A percentile compares a stretch with the other conserved stretches of the same genome.
Evolutionary conservation across 495 filamentous ascomycete species (phyloP).

Genomic region (Penicillium ochrochloron): DNA sequence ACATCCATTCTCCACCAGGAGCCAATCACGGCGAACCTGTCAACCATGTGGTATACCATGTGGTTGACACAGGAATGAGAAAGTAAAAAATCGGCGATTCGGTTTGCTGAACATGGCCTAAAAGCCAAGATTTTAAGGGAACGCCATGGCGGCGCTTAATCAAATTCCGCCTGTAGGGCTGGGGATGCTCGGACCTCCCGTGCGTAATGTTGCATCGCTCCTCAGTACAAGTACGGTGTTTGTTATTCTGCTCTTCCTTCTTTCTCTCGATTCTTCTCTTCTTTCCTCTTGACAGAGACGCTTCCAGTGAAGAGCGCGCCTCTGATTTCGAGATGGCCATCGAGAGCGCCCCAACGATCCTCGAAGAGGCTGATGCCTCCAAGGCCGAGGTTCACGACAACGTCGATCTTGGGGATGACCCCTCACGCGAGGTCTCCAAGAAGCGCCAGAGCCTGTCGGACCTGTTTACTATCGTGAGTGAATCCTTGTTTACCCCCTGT

Average conservation of each 20-base stretch:
- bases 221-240: not conserved
- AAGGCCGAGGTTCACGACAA: constrained; percentile 11
- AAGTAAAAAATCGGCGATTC: not conserved
- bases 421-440: constrained; percentile 33
- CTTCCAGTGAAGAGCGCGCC: not conserved
- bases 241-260: not conserved
- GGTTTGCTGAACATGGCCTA: not conserved
- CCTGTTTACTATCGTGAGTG: constrained; percentile 50
- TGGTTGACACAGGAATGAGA: constrained; percentile 10
- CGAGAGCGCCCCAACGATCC: not conserved
- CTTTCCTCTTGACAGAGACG: not conserved
- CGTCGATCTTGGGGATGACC: constrained; percentile 7
- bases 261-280: not conserved
- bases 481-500: not conserved
- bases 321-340: not conserved
- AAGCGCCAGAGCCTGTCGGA: constrained; percentile 50
- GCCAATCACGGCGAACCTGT: constrained; percentile 5
- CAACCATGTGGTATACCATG: constrained; percentile 1
- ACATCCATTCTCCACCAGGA: not conserved
- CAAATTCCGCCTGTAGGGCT: not conserved
- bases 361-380: constrained; percentile 3
- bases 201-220: not conserved
- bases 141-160: constrained; percentile 1
- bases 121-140: not conserved
- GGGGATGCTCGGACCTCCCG: not conserved